Evolutionary conservation across 2,329 filamentous ascomycete genomes (phyloP), one percentile per base, ranked within the genome.

Genomic region (Paracoccidioides brasiliensis): DNA sequence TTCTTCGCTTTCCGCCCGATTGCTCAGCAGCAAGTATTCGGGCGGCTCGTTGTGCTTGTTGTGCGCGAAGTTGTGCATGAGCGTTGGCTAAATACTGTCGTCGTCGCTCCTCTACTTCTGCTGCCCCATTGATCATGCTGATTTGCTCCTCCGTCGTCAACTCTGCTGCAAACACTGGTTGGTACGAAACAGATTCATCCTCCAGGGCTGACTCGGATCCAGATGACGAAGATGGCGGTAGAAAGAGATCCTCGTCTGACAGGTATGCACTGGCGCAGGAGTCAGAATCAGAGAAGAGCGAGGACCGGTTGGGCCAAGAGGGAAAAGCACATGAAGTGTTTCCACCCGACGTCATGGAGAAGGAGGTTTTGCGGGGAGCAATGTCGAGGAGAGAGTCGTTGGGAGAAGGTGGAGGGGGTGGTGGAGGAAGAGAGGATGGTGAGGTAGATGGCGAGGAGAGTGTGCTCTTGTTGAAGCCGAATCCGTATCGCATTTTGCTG

Each of bases 311-410:
- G 48, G 71, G 71, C 71, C 71, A 74, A 4, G 71, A 73, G 7
- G 71, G 71, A 52, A 73, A 74, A 4, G 71, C 71, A 57, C 71
- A 74, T 53, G 70, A 66, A 33, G 67, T 70, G 62, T 66, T 70
- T 64, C 69, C 66, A 6, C 69, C 68, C 55, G 67, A 66, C 38
- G 66, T 62, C 32, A 62, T 66, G 30, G 70, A 72, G 64, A 72
- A 73, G 40, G 70, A 72, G 7, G 67, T 69, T 59, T 72, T 73
- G 65, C 69, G 69, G 8, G 70, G 71, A 40, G 64, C 65, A 60
- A 72, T 72, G 55, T 72, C 71, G 49, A 70, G 66, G 2, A 72
- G 60, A 15, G 66, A 65, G 59, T 72, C 67, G 59, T 59, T 67
- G 9, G 68, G 69, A 30, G 69, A 69, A 12, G 70, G 70, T 22